Evolutionary conservation across 129 eudicot species (phyloP).

Genomic region (Apium graveolens): DNA sequence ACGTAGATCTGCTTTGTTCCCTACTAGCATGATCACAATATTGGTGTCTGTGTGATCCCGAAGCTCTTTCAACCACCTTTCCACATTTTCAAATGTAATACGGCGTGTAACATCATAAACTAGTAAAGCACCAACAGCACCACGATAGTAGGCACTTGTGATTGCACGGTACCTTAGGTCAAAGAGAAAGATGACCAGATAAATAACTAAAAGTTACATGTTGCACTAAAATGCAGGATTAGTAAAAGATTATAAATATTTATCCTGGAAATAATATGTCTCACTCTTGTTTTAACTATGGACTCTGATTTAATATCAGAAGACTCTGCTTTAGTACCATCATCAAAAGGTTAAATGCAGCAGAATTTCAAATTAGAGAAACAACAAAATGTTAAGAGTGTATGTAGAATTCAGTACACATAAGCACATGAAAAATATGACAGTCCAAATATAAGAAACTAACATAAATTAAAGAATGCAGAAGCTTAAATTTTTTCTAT

Average conservation of each 20-base stretch:
- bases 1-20: constrained; percentile 1
- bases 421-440: background rate
- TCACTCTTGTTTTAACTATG: background rate
- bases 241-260: background rate
- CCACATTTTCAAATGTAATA: constrained; percentile 6
- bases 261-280: background rate
- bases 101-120: constrained; percentile 8
- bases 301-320: background rate
- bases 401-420: background rate
- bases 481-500: background rate
- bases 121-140: constrained; percentile 8
- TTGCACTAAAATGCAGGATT: background rate
- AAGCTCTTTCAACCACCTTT: constrained; percentile 5
- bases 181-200: background rate
- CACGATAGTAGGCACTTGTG: constrained; percentile 6
- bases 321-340: background rate
- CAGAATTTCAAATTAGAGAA: background rate
- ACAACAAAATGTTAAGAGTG: background rate
- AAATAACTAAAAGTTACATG: background rate
- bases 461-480: background rate
- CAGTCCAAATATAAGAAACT: background rate
- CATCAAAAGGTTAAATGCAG: background rate
- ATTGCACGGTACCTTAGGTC: background rate
- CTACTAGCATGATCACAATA: constrained; percentile 7
- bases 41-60: constrained; percentile 7